Percentiles rank a stretch among this genome's conserved stretches.
These are phyloP conservation scores for Chaetoceros tenuissimus DNA, from an alignment of 108 stramenopile species.

Conservation along the genomic window DNA sequence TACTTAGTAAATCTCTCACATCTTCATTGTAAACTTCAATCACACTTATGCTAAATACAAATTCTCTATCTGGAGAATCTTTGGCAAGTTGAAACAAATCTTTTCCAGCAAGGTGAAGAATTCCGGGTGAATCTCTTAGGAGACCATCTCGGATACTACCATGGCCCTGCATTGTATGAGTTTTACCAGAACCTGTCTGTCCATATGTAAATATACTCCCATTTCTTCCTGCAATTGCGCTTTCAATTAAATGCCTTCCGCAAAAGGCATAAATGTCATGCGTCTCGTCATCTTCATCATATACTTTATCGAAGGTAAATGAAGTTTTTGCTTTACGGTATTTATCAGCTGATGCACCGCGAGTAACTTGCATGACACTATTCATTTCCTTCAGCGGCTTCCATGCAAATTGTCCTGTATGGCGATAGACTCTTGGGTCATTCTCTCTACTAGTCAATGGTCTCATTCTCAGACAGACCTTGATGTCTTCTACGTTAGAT, in stretches of 20 bases:
- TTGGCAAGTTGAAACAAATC: slow-evolving; percentile 46
- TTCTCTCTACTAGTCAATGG: not conserved
- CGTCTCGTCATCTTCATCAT: slow-evolving; percentile 3
- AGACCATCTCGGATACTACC: slow-evolving; percentile 7
- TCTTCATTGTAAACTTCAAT: slow-evolving; percentile 72
- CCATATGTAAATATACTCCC: slow-evolving; percentile 50
- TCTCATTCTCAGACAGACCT: not conserved
- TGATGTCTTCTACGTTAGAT: not conserved
- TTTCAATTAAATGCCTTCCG: not conserved
- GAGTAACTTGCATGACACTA: not conserved
- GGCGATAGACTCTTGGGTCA: not conserved
- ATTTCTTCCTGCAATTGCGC: not conserved
- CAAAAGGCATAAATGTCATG: slow-evolving; percentile 1
- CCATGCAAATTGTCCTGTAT: not conserved
- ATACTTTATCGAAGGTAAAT: slow-evolving; percentile 1
- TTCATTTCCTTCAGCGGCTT: not conserved
- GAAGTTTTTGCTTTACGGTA: slow-evolving; percentile 13
- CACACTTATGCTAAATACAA: slow-evolving; percentile 19
- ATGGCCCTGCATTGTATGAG: slow-evolving; percentile 30
- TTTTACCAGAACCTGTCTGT: slow-evolving; percentile 60
- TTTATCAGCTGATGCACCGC: not conserved
- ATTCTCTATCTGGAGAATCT: slow-evolving; percentile 12
- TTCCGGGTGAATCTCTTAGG: slow-evolving; percentile 35
- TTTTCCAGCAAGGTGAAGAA: slow-evolving; percentile 42
- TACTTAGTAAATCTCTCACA: slow-evolving; percentile 45